phyloP scores from a whole-genome alignment of 768 basidiomycete genomes.

The Russula ochroleuca region DNA sequence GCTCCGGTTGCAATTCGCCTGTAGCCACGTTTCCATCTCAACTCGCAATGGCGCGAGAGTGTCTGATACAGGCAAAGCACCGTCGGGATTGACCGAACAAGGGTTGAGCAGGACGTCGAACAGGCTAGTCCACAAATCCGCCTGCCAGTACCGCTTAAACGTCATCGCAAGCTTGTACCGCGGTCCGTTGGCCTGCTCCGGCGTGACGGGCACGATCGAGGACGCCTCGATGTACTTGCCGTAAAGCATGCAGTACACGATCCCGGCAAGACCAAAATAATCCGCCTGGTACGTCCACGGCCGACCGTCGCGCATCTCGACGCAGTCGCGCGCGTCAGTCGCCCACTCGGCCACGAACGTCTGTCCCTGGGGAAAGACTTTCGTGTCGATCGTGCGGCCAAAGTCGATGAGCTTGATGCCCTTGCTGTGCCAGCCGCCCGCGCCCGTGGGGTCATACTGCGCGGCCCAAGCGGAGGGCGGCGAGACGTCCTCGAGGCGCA shows the following conservation, averaged over 20 bases:
- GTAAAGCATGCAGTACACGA: slow-evolving; percentile 94
- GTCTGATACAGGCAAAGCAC: slow-evolving; percentile 64
- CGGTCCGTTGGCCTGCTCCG: slow-evolving; percentile 6
- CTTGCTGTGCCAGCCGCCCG: slow-evolving; percentile 80
- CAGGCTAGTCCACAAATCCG: slow-evolving; percentile 73
- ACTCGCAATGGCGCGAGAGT: slow-evolving; percentile 59
- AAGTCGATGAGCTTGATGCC: slow-evolving; percentile 96
- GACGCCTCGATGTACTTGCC: slow-evolving; percentile 90
- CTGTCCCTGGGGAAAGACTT: slow-evolving; percentile 75
- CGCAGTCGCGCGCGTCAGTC: slow-evolving; percentile 86
- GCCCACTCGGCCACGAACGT: slow-evolving; percentile 84
- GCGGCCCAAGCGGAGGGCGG: slow-evolving; percentile 65
- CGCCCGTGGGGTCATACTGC: slow-evolving; percentile 73
- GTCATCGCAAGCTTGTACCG: slow-evolving; percentile 65
- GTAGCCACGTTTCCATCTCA: slow-evolving; percentile 88
- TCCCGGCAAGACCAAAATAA: slow-evolving; percentile 92
- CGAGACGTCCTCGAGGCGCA: slow-evolving; percentile 81
- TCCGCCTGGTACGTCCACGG: slow-evolving; percentile 96
- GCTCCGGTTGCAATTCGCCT: slow-evolving; percentile 80
- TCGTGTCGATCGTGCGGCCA: slow-evolving; percentile 88
- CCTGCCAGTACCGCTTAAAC: slow-evolving; percentile 96
- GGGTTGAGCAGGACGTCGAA: slow-evolving; percentile 91
- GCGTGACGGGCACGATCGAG: slow-evolving; percentile 42
- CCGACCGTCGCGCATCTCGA: slow-evolving; percentile 76
- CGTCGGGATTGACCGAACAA: slow-evolving; percentile 48